Base-by-base conservation (phyloP, 768 basidiomycete species). In the Leccinum incarnatum region DNA sequence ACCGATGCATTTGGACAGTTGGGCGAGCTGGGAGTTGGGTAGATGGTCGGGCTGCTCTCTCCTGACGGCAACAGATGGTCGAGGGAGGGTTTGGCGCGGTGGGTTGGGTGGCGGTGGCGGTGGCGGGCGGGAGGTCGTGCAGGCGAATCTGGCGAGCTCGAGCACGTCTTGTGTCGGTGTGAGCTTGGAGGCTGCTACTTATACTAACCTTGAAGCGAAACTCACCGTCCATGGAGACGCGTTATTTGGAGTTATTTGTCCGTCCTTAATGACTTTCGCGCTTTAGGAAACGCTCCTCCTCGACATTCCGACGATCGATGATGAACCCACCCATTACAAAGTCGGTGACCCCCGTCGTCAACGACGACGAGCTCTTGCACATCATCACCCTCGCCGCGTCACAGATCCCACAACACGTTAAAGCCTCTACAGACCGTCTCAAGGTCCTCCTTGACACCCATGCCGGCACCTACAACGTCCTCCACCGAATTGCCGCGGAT, bases 401-500 rank as follows among this genome's bases (percentile, higher is more conserved):
- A 4, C 89, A 92, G 74, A 81, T 88, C 68, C 83, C 87, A 19
- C 69, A 70, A 17, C 72, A 76, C 46, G 70, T 78, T 65, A 77
- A 67, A 73, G 74, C 69, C 30, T 89, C 72, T 67, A 78, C 84
- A 12, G 75, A 81, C 62, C 82, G 85, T 42, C 80, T 94, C 60
- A 89, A 89, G 65, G 72, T 81, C 62, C 78, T 91, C 71, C 74
- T 89, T 25, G 83, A 86, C 51, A 67, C 65, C 29, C 81, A 83
- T 74, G 79, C 84, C 51, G 92, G 91, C 45, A 83, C 87, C 1
- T 89, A 82, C 65, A 84, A 89, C 66, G 80, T 81, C 19, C 77
- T 94, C 51, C 84, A 89, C 63, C 82, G 86, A 62, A 91, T 93
- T 70, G 89, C 90, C 23, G 78, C 83, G 29, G 80, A 84, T 63